These are phyloP conservation scores for Leccinum incarnatum DNA, from an alignment of 768 basidiomycete genomes.

Conservation along the genomic window DNA sequence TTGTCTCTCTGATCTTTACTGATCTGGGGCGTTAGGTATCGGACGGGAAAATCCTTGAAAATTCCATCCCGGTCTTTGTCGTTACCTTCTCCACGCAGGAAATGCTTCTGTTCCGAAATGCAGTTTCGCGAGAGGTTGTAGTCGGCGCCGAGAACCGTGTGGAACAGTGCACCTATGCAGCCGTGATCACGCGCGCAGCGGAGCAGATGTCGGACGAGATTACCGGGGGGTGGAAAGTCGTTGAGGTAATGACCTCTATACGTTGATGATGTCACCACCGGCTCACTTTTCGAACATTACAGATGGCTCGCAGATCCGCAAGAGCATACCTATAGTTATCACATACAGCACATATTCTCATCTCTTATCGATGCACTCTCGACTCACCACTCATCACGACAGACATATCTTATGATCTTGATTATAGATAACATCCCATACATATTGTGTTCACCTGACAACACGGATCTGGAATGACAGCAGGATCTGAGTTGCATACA, in stretches of 20 bases:
- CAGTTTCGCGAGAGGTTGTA: conserved; percentile 79
- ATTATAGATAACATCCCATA: conserved; percentile 23
- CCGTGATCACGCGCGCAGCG: conserved; percentile 84
- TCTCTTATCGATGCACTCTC: conserved; percentile 19
- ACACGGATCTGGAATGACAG: background rate
- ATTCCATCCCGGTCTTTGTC: conserved; percentile 86
- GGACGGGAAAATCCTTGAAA: conserved; percentile 86
- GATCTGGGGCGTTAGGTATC: conserved; percentile 52
- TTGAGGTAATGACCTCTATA: conserved; percentile 66
- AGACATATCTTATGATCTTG: conserved; percentile 30
- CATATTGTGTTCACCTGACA: background rate
- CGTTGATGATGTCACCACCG: background rate
- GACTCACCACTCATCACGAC: conserved; percentile 32
- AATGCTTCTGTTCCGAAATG: conserved; percentile 86
- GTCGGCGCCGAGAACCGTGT: conserved; percentile 90
- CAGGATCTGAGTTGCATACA: background rate
- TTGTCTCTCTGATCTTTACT: conserved; percentile 4
- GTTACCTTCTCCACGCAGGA: conserved; percentile 94
- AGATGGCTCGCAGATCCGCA: conserved; percentile 54
- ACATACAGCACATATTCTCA: conserved; percentile 7
- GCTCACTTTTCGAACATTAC: background rate
- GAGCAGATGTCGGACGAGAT: conserved; percentile 88
- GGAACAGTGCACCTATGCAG: conserved; percentile 91
- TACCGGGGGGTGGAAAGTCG: conserved; percentile 97
- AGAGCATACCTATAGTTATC: conserved; percentile 44